Evolutionary conservation across 768 basidiomycete species (phyloP), one percentile per base, ranked within the genome.

Genomic region (Tricholoma matsutake): DNA sequence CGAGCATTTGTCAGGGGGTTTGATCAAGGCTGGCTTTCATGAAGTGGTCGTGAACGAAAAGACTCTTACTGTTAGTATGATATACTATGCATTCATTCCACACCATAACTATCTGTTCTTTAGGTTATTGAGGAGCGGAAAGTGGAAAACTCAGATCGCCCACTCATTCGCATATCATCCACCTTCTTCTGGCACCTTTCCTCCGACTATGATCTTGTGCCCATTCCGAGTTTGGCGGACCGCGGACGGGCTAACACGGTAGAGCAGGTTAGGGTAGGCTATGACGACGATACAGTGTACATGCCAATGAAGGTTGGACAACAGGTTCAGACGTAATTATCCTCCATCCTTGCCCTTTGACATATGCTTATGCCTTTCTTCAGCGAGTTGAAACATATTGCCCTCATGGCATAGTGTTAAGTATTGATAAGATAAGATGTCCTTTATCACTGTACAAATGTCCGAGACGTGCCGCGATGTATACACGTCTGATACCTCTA

Each of bases 101-200:
- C 57, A 20, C 20, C 55, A 6, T 58, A 37, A 39, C 55, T 43
- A 32, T 22, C 39, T 22, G 35, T 51, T 25, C 8, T 13, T 58
- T 53, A 93, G 89, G 79, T 84, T 14, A 86, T 95, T 54, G 81
- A 85, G 58, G 75, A 78, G 56, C 83, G 90, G 43, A 87, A 81
- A 65, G 64, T 65, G 10, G 78, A 83, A 61, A 78, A 76, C 61
- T 87, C 93, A 2, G 81, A 85, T 57, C 86, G 96, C n/a, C 96
- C 96, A 11, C 78, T 90, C 35, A 92, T 96, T 65, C 88, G 96
- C n/a, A 95, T 98, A 64, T 96, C 94, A 2, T 96, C 93, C 1
- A 98, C 95, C 0, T 95, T 96, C 74, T 97, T 97, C 79, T 96
- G 91, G 91, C 94, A 95, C 69, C 81, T 97, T 11, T 92, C 87